These are phyloP conservation scores for Coniochaeta sp. DNA, from an alignment of 2,329 filamentous ascomycete genomes.

Conservation along the genomic window DNA sequence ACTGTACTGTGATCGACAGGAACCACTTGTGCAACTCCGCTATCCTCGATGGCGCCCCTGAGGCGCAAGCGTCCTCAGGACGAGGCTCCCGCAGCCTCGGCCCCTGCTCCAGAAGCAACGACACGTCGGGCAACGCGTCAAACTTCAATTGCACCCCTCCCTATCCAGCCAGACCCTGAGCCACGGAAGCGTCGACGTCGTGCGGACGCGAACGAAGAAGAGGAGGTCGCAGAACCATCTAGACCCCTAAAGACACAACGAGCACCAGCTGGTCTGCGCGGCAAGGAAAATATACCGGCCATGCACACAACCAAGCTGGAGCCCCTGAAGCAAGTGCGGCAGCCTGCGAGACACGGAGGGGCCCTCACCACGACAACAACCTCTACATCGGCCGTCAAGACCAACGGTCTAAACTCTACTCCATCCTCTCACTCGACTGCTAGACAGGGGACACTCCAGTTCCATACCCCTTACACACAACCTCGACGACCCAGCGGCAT, in stretches of 20 bases:
- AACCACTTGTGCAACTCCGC: not conserved
- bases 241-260: not conserved
- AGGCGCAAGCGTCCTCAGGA: conserved; percentile 22
- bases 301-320: not conserved
- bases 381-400: not conserved
- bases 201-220: conserved; percentile 5
- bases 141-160: conserved; percentile 23
- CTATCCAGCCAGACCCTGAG: conserved; percentile 20
- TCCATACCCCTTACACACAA: not conserved
- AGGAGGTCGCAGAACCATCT: not conserved
- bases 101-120: not conserved
- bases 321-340: not conserved
- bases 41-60: conserved; percentile 15
- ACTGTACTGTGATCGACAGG: not conserved
- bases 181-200: conserved; percentile 17
- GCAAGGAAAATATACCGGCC: not conserved
- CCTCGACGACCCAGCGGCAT: not conserved
- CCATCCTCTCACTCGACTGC: conserved; percentile 34
- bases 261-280: not conserved
- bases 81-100: not conserved
- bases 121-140: conserved; percentile 26
- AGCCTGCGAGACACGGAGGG: not conserved
- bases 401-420: not conserved
- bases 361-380: not conserved
- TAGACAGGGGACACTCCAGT: conserved; percentile 22